Percentiles rank a stretch among this genome's conserved stretches.
Conservation (phyloP, 306 rosid species). For the Quercus alba region DNA sequence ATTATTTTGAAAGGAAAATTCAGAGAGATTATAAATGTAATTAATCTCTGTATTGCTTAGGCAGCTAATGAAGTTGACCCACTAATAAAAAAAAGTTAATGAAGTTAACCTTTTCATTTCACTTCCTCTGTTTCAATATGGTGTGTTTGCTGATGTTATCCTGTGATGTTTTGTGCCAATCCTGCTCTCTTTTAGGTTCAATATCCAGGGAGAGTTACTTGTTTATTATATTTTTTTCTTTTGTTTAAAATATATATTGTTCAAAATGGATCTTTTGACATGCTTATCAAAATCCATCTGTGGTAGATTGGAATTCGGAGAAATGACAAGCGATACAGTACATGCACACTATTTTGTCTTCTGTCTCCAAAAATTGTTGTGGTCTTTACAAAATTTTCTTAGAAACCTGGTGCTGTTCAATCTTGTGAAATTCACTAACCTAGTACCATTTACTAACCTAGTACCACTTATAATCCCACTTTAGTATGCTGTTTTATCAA, state of each 20-base stretch:
- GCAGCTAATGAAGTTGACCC: too few species aligned
- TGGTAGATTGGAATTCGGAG: background rate
- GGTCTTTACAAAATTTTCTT: background rate
- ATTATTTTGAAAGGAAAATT: background rate
- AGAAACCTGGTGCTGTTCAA: background rate
- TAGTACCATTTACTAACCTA: too few species aligned
- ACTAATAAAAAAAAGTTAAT: background rate
- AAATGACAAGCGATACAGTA: background rate
- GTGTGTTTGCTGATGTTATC: background rate
- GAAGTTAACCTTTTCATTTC: background rate
- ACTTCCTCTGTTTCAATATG: background rate
- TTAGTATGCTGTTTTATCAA: background rate
- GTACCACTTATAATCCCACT: background rate
- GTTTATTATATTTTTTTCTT: background rate
- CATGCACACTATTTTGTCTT: background rate
- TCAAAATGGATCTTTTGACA: background rate
- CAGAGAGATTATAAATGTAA: background rate
- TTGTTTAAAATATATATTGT: background rate
- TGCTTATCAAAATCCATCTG: background rate
- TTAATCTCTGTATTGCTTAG: background rate
- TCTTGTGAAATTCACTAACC: conserved; percentile 11
- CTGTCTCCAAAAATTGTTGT: background rate
- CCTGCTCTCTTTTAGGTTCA: background rate
- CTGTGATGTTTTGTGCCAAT: background rate
- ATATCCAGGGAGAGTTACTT: background rate